These are phyloP conservation scores for Phalaenopsis equestris DNA, from an alignment of 106 monocot species.

Conservation along the genomic window DNA sequence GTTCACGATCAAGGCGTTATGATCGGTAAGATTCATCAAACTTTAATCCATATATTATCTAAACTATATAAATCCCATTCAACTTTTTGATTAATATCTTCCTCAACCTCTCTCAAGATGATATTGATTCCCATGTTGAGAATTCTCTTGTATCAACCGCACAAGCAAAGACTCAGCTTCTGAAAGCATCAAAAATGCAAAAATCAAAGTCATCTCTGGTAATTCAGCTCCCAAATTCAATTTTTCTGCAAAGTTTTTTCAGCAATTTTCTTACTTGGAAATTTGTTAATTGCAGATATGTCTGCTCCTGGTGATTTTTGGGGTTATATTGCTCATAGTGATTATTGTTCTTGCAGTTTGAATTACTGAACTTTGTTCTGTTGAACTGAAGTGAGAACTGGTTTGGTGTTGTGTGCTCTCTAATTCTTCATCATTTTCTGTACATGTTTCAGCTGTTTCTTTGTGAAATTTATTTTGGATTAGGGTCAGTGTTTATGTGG, in stretches of 20 bases:
- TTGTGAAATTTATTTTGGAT: neutral
- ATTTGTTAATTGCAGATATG: conserved; percentile 45
- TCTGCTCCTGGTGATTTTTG: conserved; percentile 82
- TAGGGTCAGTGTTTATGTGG: neutral
- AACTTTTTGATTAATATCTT: neutral
- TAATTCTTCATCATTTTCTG: neutral
- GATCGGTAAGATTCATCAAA: conserved; percentile 39
- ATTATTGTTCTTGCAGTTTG: conserved; percentile 58
- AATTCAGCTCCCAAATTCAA: neutral
- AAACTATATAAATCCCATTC: neutral
- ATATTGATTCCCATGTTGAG: conserved; percentile 59
- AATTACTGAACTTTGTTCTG: neutral
- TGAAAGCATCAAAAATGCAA: conserved; percentile 64
- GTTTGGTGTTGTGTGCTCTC: neutral
- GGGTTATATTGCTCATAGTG: conserved; percentile 65
- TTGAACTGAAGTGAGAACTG: neutral
- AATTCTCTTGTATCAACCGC: conserved; percentile 36
- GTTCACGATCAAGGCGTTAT: conserved; percentile 74
- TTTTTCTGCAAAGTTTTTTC: neutral
- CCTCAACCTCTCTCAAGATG: conserved; percentile 36
- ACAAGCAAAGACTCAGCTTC: conserved; percentile 60
- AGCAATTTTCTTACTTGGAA: neutral
- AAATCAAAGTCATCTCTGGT: conserved; percentile 85
- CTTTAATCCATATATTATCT: neutral
- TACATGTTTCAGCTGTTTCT: neutral